A percentile compares a stretch with the other conserved stretches of the same genome.
Evolutionary conservation across 1,284 basidiomycete species (phyloP).

Genomic region (Xerocomus amazonicus): DNA sequence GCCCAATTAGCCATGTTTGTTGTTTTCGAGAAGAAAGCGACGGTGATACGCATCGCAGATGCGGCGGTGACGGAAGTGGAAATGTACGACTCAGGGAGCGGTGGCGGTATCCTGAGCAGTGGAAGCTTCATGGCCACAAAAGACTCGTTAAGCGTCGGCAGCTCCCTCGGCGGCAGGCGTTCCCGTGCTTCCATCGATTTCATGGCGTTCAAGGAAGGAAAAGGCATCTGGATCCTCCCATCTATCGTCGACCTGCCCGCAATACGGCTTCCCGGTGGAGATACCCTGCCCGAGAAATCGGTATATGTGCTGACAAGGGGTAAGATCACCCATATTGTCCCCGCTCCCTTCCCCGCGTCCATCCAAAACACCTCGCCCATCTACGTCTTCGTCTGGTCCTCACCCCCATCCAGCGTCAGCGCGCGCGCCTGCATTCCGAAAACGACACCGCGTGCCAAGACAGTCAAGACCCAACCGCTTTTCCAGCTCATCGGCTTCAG

Average conservation of each 20-base stretch:
- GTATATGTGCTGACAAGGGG: constrained; percentile 68
- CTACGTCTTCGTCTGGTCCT: constrained; percentile 55
- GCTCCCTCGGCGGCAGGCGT: constrained; percentile 32
- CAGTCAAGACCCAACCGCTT: constrained; percentile 33
- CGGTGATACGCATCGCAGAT: constrained; percentile 72
- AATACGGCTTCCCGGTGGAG: constrained; percentile 12
- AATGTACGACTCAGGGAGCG: constrained; percentile 49
- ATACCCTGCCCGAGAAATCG: constrained; percentile 30
- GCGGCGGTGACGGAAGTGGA: constrained; percentile 75
- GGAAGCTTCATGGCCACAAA: constrained; percentile 21
- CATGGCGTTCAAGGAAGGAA: constrained; percentile 41
- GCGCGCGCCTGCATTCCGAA: constrained; percentile 46
- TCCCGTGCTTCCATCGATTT: constrained; percentile 55
- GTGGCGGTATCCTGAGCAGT: constrained; percentile 25
- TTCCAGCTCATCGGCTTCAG: constrained; percentile 66
- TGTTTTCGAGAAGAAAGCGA: constrained; percentile 79
- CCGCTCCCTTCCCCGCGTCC: constrained; percentile 60
- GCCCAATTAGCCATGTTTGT: constrained; percentile 73
- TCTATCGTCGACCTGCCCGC: constrained; percentile 49
- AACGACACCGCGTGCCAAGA: not conserved
- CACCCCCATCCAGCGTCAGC: constrained; percentile 51
- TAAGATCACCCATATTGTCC: constrained; percentile 61
- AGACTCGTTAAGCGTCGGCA: constrained; percentile 20
- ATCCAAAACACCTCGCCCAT: constrained; percentile 48
- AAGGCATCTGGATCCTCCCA: constrained; percentile 55